Conservation (phyloP, 352 stramenopile genomes). For the Aphanomyces euteiches region DNA sequence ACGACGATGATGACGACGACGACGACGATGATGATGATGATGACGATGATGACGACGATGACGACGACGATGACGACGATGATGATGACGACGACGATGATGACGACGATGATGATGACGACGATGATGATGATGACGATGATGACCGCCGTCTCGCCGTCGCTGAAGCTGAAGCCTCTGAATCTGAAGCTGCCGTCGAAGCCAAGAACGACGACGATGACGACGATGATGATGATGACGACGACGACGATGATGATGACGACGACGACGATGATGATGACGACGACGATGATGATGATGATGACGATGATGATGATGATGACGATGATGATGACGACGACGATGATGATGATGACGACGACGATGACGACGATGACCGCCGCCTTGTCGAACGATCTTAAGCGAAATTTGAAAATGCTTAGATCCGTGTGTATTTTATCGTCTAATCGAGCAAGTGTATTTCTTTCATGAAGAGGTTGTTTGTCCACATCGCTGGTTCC, state of each 20-base stretch:
- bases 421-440: too few relatives aligned
- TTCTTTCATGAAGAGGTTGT: too few relatives aligned
- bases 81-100: slow-evolving; percentile 26
- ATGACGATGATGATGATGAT: slow-evolving; percentile 16
- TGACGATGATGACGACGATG: not conserved
- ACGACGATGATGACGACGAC: not conserved
- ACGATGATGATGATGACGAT: slow-evolving; percentile 15
- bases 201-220: slow-evolving; percentile 5
- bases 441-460: too few relatives aligned
- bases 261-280: slow-evolving; percentile 12
- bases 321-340: slow-evolving; percentile 14
- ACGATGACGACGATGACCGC: slow-evolving; percentile 1
- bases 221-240: slow-evolving; percentile 13
- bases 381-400: too few relatives aligned
- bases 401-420: too few relatives aligned
- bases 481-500: too few relatives aligned
- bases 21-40: not conserved
- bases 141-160: not conserved
- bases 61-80: slow-evolving; percentile 6
- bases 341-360: slow-evolving; percentile 15
- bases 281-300: slow-evolving; percentile 2
- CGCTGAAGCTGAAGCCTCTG: not conserved
- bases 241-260: slow-evolving; percentile 12
- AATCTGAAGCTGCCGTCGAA: not conserved
- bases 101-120: slow-evolving; percentile 33